Evolutionary conservation across 306 rosid species (phyloP).

Genomic region (Sicyos edulis): DNA sequence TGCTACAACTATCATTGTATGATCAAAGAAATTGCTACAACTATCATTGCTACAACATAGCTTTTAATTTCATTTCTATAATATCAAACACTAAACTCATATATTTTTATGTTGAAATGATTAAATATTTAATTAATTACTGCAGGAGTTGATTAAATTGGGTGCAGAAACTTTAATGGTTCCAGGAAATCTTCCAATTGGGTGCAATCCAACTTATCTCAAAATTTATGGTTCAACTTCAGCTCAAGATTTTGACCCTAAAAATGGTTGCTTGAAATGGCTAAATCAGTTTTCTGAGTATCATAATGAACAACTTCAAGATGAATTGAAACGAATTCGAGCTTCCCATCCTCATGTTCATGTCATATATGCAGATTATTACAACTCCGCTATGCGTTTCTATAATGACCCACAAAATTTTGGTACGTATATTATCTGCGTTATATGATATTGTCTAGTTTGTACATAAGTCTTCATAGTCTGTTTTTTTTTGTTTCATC

Average conservation of each 20-base stretch:
- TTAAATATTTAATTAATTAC: not conserved
- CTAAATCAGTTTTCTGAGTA: conserved; percentile 33
- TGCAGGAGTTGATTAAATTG: conserved; percentile 40
- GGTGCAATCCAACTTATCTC: conserved; percentile 30
- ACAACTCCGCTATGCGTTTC: conserved; percentile 31
- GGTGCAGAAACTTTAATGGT: conserved; percentile 44
- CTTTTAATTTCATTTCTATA: not conserved
- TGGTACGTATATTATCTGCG: conserved; percentile 9
- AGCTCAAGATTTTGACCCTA: conserved; percentile 23
- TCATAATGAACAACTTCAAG: conserved; percentile 36
- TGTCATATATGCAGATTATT: conserved; percentile 46
- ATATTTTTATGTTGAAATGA: no score
- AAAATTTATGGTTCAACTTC: conserved; percentile 21
- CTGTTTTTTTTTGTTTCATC: no score
- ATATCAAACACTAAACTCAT: not conserved
- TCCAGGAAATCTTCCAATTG: conserved; percentile 46
- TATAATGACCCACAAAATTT: conserved; percentile 34
- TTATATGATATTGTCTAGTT: no score
- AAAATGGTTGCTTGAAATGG: conserved; percentile 42
- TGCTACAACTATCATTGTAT: no score
- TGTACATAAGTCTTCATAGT: no score
- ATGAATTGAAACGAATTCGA: conserved; percentile 26
- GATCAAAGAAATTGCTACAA: conserved; percentile 26
- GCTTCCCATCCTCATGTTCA: conserved; percentile 25
- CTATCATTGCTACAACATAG: conserved; percentile 33